Percentiles rank a stretch among this genome's conserved stretches.
Conservation (phyloP, 2,329 filamentous ascomycete genomes). For the Botrytis aclada region DNA sequence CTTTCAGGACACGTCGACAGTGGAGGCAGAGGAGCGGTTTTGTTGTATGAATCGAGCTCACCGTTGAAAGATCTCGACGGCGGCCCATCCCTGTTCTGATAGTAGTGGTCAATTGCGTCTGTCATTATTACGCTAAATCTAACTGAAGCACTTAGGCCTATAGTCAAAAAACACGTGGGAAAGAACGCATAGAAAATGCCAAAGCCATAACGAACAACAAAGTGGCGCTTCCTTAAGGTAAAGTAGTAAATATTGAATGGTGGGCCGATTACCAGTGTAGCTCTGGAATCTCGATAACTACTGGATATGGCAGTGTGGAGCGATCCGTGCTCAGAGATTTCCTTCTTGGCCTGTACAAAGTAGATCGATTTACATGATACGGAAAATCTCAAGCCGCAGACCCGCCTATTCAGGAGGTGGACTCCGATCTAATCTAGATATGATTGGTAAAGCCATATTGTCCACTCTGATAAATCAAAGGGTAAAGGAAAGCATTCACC, state of each 20-base stretch:
- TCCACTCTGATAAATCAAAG: background rate
- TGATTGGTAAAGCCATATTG: background rate
- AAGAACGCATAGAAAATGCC: background rate
- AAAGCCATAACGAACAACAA: background rate
- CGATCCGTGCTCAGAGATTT: background rate
- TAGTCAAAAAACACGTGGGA: background rate
- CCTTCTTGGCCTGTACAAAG: background rate
- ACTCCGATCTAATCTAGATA: background rate
- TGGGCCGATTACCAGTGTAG: background rate
- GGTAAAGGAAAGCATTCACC: background rate
- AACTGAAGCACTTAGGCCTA: background rate
- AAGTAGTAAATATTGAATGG: background rate
- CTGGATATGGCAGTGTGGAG: background rate
- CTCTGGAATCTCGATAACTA: background rate
- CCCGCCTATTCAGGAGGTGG: background rate
- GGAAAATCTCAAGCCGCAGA: background rate
- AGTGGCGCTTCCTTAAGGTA: background rate
- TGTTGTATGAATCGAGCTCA: background rate
- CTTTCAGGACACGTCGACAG: background rate
- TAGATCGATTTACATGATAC: background rate
- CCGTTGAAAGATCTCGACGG: background rate
- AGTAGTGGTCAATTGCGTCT: slow-evolving; percentile 1
- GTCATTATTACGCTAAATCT: background rate
- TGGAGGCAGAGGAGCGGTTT: background rate
- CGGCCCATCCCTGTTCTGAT: background rate